phyloP scores from a whole-genome alignment of 2,329 filamentous ascomycete genomes.

The Monascus ruber region DNA sequence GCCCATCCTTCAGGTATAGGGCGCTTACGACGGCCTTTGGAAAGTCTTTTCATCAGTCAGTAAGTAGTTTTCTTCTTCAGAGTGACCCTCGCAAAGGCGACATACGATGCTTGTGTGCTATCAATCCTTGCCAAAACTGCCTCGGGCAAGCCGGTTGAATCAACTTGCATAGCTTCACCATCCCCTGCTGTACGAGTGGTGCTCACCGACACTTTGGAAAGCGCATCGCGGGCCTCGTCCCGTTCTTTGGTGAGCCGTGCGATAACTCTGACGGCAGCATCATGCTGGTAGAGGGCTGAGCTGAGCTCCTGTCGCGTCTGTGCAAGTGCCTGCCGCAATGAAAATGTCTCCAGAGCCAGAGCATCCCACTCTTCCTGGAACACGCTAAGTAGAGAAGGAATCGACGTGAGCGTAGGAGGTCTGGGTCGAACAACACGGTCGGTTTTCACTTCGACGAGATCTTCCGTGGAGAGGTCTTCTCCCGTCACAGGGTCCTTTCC shows the following conservation, averaged over 20 bases:
- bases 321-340: slow-evolving; percentile 74
- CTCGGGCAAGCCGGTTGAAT: slow-evolving; percentile 64
- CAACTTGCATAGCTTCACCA: slow-evolving; percentile 88
- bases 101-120: slow-evolving; percentile 67
- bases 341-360: slow-evolving; percentile 81
- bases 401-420: slow-evolving; percentile 87
- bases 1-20: slow-evolving; percentile 77
- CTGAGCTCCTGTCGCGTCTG: slow-evolving; percentile 89
- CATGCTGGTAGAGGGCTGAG: slow-evolving; percentile 89
- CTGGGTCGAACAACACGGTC: slow-evolving; percentile 75
- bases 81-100: slow-evolving; percentile 8
- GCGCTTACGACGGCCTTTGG: slow-evolving; percentile 80
- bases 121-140: slow-evolving; percentile 63
- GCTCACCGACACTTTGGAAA: slow-evolving; percentile 73
- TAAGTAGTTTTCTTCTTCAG: not conserved
- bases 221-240: slow-evolving; percentile 80
- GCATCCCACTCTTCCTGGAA: slow-evolving; percentile 99
- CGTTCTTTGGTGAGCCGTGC: slow-evolving; percentile 80
- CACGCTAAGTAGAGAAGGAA: slow-evolving; percentile 81
- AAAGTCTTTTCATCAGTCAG: slow-evolving; percentile 49
- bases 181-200: slow-evolving; percentile 39
- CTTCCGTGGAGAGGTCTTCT: slow-evolving; percentile 70
- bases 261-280: slow-evolving; percentile 93
- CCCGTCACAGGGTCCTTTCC: slow-evolving; percentile 85
- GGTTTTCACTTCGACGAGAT: slow-evolving; percentile 79